These are phyloP conservation scores for Irpex sp. DNA, from an alignment of 1,284 basidiomycete genomes.

Conservation along the genomic window DNA sequence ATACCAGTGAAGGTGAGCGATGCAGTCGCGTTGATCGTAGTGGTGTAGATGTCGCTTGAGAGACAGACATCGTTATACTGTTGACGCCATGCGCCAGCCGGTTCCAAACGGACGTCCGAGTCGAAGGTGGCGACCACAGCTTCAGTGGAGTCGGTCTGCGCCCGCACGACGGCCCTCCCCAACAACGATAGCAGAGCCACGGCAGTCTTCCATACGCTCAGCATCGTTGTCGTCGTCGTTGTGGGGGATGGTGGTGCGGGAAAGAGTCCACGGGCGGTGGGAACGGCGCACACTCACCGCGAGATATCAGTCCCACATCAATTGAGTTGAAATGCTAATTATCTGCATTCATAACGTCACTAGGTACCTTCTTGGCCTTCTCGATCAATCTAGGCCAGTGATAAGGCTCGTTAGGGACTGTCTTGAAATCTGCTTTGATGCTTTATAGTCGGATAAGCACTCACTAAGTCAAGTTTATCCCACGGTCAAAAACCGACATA, in stretches of 20 bases:
- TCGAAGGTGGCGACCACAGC: slow-evolving; percentile 13
- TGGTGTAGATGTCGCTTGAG: slow-evolving; percentile 11
- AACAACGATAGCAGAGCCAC: not conserved
- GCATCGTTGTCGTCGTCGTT: not conserved
- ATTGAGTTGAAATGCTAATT: not conserved
- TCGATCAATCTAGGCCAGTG: not conserved
- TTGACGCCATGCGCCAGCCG: slow-evolving; percentile 11
- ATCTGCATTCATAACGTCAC: not conserved
- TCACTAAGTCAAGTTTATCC: not conserved
- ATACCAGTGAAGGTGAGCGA: slow-evolving; percentile 16
- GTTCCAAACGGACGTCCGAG: slow-evolving; percentile 12
- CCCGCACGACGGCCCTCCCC: not conserved
- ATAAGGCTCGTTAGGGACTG: not conserved
- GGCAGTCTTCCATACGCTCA: not conserved
- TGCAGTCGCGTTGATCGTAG: slow-evolving; percentile 13
- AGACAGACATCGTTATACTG: slow-evolving; percentile 7
- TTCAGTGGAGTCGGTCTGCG: not conserved
- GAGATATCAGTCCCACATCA: not conserved
- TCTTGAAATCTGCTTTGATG: not conserved
- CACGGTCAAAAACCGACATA: not conserved
- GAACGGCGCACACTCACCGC: not conserved
- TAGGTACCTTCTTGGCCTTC: not conserved
- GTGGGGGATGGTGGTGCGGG: not conserved
- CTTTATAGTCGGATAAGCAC: not conserved
- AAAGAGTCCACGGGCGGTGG: not conserved